Base-by-base conservation (phyloP, 768 basidiomycete species). In the Calocera cornea region DNA sequence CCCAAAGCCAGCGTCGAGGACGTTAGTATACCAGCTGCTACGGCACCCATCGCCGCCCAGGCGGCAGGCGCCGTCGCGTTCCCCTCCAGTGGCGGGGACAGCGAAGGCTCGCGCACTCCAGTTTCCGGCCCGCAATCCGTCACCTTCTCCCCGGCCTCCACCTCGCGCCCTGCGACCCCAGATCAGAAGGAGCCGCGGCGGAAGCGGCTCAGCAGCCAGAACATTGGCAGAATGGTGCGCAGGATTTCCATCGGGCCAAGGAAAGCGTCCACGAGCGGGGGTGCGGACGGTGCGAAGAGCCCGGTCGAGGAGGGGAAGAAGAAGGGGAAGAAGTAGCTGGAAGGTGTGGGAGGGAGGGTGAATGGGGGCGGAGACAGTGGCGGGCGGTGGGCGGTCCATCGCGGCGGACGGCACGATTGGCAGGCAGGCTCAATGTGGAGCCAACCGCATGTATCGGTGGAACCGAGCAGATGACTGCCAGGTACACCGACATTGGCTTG, bases 141-240 rank as follows among this genome's bases (percentile, higher is more conserved):
- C 70, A 27, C 65, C 68, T 34, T 71, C 73, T 79, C 72, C 34
- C 68, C 80, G 44, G 81, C 85, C 2, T 86, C 87, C n/a, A 79
- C 84, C 1, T 54, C 71, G 11, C 85, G 89, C 34, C 82, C 82
- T 40, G 85, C 83, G n/a, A 85, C 88, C 7, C 88, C 90, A 3
- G 88, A 90, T 72, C 81, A 81, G 0, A 74, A 82, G n/a, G 89
- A 89, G 72, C 84, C 84, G 36, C 90, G 90, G 79, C 81, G 89
- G 69, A 89, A 87, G 74, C 83, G 89, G 22, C 90, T 89, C 68
- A 86, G 89, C 10, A 88, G 89, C 31, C 90, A 93, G 74, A 92
- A 92, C 72, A 89, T 93, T 80, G 89, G 90, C 74, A 83, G 89
- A 19, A 74, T 92, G 40, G 90, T 89, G 17, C 80, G 89, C 68